A percentile compares a stretch with the other conserved stretches of the same genome.
These are phyloP conservation scores for Hortiboletus rubellus DNA, from an alignment of 1,284 basidiomycete genomes.

Conservation along the genomic window DNA sequence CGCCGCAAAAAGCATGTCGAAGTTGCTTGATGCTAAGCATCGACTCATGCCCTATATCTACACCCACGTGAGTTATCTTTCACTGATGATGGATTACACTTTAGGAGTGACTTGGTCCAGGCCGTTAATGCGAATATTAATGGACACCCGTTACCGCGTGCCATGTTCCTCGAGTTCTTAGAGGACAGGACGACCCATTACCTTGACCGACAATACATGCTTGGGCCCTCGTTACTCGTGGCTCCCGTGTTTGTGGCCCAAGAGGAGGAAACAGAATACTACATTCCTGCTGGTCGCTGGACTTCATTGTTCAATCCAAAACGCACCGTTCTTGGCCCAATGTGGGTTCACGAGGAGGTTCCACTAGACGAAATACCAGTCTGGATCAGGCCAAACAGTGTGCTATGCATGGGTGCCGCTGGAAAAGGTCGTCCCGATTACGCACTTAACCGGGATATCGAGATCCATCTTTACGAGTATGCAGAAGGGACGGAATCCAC, in stretches of 20 bases:
- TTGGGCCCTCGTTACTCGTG: conserved; percentile 68
- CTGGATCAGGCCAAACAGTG: conserved; percentile 60
- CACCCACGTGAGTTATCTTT: conserved; percentile 47
- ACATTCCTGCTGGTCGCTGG: conserved; percentile 70
- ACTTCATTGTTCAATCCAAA: conserved; percentile 59
- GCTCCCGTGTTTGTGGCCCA: conserved; percentile 69
- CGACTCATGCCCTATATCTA: conserved; percentile 76
- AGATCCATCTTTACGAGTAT: conserved; percentile 42
- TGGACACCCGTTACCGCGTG: conserved; percentile 59
- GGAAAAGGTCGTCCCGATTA: conserved; percentile 65
- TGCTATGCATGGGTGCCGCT: conserved; percentile 50
- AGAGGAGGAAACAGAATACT: conserved; percentile 61
- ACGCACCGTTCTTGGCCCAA: conserved; percentile 49
- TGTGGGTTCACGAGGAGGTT: conserved; percentile 58
- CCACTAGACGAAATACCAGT: conserved; percentile 63
- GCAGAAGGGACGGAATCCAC: conserved; percentile 13
- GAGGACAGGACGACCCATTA: conserved; percentile 63
- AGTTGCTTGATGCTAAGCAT: conserved; percentile 67
- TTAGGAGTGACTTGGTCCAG: conserved; percentile 34
- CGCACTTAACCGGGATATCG: conserved; percentile 43
- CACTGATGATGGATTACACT: not conserved
- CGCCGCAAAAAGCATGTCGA: conserved; percentile 64
- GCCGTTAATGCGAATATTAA: conserved; percentile 55
- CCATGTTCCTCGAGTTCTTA: conserved; percentile 75
- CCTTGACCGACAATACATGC: conserved; percentile 70